Evolutionary conservation across 2,329 filamentous ascomycete species (phyloP).

Genomic region (Pyrenochaeta sp.): DNA sequence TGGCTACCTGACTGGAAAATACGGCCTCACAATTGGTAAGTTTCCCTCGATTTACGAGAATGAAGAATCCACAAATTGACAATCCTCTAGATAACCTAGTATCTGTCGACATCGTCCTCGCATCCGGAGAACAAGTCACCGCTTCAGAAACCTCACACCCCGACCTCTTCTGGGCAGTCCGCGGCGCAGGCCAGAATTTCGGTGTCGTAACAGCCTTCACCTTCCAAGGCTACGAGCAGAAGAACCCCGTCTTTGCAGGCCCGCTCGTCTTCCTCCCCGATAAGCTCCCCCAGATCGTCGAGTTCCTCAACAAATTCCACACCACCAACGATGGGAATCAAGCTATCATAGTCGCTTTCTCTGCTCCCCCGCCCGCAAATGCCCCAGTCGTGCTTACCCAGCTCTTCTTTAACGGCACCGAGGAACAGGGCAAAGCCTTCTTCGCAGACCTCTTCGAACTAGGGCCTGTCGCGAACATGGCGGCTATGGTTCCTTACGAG

Average conservation of each 20-base stretch:
- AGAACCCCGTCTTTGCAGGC: conserved; percentile 44
- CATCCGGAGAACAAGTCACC: conserved; percentile 44
- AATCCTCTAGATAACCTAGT: conserved; percentile 47
- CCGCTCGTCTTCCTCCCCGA: conserved; percentile 45
- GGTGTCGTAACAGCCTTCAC: conserved; percentile 54
- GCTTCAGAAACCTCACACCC: conserved; percentile 34
- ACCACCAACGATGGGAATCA: conserved; percentile 36
- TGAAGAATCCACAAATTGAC: background rate
- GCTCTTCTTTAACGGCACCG: conserved; percentile 47
- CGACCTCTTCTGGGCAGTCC: conserved; percentile 51
- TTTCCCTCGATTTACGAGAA: background rate
- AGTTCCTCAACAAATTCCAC: conserved; percentile 41
- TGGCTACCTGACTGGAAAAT: conserved; percentile 61
- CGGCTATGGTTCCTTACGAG: conserved; percentile 39
- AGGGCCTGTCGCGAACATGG: conserved; percentile 31
- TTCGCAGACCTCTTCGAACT: conserved; percentile 40
- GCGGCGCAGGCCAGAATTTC: conserved; percentile 48
- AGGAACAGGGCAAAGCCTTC: conserved; percentile 32
- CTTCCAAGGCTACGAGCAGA: conserved; percentile 42
- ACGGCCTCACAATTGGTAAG: conserved; percentile 63
- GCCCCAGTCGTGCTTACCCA: conserved; percentile 37
- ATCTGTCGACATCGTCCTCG: conserved; percentile 41
- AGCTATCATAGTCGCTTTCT: conserved; percentile 35
- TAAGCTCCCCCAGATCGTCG: conserved; percentile 35
- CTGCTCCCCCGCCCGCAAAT: conserved; percentile 36